A percentile compares a stretch with the other conserved stretches of the same genome.
phyloP scores from a whole-genome alignment of 345 rosid genomes.

The Lumnitzera littorea region DNA sequence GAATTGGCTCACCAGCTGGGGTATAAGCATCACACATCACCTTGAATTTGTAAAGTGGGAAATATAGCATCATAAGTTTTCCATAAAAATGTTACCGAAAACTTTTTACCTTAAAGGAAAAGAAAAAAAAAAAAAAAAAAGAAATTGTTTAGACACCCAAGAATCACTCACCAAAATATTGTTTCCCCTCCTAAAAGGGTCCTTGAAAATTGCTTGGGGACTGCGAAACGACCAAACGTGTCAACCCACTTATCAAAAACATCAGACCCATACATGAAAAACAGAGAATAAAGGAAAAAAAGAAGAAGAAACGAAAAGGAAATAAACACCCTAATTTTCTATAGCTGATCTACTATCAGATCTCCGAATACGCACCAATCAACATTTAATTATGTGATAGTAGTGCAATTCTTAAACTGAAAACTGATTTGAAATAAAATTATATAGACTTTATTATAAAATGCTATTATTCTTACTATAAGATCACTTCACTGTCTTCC shows the following conservation, averaged over 20 bases:
- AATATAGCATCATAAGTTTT: background rate
- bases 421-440: no score
- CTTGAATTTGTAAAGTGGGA: background rate
- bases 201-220: slow-evolving; percentile 28
- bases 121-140: background rate
- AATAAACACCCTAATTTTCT: background rate
- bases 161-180: slow-evolving; percentile 22
- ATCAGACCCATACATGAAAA: background rate
- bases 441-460: no score
- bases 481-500: slow-evolving; percentile 29
- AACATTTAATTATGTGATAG: no score
- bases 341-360: no score
- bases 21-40: slow-evolving; percentile 28
- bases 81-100: background rate
- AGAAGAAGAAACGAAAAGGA: no score
- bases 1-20: slow-evolving; percentile 26
- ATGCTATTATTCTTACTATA: slow-evolving; percentile 8
- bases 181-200: slow-evolving; percentile 29
- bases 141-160: background rate
- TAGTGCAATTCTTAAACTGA: no score
- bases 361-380: no score
- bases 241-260: slow-evolving; percentile 1
- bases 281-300: background rate
- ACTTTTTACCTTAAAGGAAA: background rate
- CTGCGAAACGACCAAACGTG: slow-evolving; percentile 3